These are phyloP conservation scores for Neurospora terricola DNA, from an alignment of 495 filamentous ascomycete species.

Conservation along the genomic window DNA sequence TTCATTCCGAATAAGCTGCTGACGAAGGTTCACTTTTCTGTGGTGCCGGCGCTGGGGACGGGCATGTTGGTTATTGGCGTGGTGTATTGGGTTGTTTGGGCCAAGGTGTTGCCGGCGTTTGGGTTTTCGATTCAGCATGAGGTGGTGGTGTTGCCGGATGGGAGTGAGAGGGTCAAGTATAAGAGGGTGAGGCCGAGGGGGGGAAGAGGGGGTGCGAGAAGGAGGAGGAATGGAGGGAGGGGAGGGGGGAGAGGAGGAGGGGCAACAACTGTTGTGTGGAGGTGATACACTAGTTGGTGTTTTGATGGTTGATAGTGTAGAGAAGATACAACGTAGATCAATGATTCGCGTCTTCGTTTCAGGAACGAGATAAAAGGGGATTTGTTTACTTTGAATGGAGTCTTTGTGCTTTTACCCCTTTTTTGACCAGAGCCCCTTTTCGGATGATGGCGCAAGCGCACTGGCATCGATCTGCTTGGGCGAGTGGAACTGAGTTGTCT, in stretches of 20 bases:
- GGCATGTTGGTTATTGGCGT: slow-evolving; percentile 32
- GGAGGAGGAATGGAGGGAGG: not conserved
- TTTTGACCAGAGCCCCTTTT: not conserved
- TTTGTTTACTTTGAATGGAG: not conserved
- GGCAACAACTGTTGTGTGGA: slow-evolving; percentile 16
- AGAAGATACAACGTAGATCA: not conserved
- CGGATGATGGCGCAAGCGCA: not conserved
- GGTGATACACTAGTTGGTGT: not conserved
- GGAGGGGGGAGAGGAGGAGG: slow-evolving; percentile 9
- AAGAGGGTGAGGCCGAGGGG: slow-evolving; percentile 23
- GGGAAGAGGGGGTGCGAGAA: not conserved
- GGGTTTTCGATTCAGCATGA: slow-evolving; percentile 32
- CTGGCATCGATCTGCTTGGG: not conserved
- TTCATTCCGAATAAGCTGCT: slow-evolving; percentile 32
- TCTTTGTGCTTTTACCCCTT: not conserved
- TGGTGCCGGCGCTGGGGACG: slow-evolving; percentile 36
- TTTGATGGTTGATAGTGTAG: not conserved
- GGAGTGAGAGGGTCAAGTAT: slow-evolving; percentile 30
- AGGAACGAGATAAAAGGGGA: not conserved
- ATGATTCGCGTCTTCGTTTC: not conserved
- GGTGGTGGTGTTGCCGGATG: slow-evolving; percentile 29
- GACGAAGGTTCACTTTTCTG: slow-evolving; percentile 25
- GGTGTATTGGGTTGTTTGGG: slow-evolving; percentile 38
- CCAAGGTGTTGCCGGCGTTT: slow-evolving; percentile 30
- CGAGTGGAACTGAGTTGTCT: not conserved